Base-by-base conservation (phyloP, 768 basidiomycete species). In the Amanita polypyramis region DNA sequence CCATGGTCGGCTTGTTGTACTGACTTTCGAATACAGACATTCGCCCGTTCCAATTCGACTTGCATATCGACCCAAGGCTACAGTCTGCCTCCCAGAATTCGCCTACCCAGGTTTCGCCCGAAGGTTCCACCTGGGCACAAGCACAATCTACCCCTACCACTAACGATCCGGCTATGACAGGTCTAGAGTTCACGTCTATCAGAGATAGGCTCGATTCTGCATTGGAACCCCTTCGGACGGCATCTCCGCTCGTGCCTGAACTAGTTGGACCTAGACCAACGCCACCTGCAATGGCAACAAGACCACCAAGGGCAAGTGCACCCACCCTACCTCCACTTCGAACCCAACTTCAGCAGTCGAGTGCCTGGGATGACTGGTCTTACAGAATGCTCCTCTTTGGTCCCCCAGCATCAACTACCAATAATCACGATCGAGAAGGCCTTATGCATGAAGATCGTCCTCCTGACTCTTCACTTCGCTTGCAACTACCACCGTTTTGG, bases 141-240 rank as follows among this genome's bases (percentile, higher is more conserved):
- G 6, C 35, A 9, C 45, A 37, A 19, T 21, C 45, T 48, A 42
- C 47, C 45, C 40, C 19, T 9, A 33, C 40, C 4, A 43, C 30
- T 7, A 49, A 17, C 27, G 6, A 40, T 19, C 15, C 46, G 47
- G 51, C 43, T 52, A 17, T 41, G 50, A 38, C 34, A 45, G 52
- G 33, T 52, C 23, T 63, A 19, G 41, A 43, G 25, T 38, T 43
- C 19, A 43, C 41, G 14, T 30, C 25, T 6, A 59, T 69, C 52
- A 62, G 65, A 32, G 57, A 65, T 43, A 61, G 62, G 25, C 56
- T 69, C 15, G 58, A 63, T 47, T 60, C 62, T 10, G 68, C 66
- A 1, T 57, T 69, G 29, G 64, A 64, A 38, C 56, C 62, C 10
- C 50, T 69, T 50, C 51, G 61, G 44, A 60, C 62, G 35, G 41